A percentile compares a stretch with the other conserved stretches of the same genome.
Evolutionary conservation across 805 yeast genomes (phyloP).

Genomic region (Middelhovenomyces tepae): DNA sequence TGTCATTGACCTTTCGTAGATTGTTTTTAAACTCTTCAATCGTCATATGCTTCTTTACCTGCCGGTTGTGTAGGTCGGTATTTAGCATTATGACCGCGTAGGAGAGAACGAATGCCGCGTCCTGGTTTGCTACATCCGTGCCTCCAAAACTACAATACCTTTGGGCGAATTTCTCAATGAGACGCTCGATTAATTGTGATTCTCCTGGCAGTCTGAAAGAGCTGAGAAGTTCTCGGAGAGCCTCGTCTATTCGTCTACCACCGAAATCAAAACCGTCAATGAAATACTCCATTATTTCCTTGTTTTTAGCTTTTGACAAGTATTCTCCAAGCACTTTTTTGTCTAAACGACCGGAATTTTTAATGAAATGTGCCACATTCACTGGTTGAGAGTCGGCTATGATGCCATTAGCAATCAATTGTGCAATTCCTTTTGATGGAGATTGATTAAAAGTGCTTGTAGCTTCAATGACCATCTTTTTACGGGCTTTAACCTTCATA

Average conservation of each 20-base stretch:
- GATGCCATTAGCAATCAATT: slow-evolving; percentile 57
- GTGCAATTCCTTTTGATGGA: slow-evolving; percentile 65
- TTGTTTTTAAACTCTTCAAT: slow-evolving; percentile 73
- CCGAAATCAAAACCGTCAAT: slow-evolving; percentile 65
- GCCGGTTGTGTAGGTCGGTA: slow-evolving; percentile 90
- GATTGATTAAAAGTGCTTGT: slow-evolving; percentile 68
- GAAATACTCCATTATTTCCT: slow-evolving; percentile 51
- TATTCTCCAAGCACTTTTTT: slow-evolving; percentile 83
- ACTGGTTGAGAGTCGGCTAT: slow-evolving; percentile 38
- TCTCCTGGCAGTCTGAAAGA: slow-evolving; percentile 94
- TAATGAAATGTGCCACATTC: slow-evolving; percentile 69
- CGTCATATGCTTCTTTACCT: slow-evolving; percentile 85
- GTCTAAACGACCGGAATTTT: slow-evolving; percentile 72
- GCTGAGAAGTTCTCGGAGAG: slow-evolving; percentile 70
- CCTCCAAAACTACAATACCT: slow-evolving; percentile 56
- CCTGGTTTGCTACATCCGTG: slow-evolving; percentile 55
- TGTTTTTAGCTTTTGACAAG: slow-evolving; percentile 67
- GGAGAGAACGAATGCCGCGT: slow-evolving; percentile 80
- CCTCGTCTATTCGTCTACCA: slow-evolving; percentile 84
- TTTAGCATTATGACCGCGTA: slow-evolving; percentile 91
- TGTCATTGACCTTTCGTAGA: slow-evolving; percentile 66
- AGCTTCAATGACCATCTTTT: slow-evolving; percentile 69
- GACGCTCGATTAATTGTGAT: slow-evolving; percentile 90
- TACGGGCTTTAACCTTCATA: slow-evolving; percentile 27
- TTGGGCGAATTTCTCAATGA: slow-evolving; percentile 78